phyloP scores from a whole-genome alignment of 1,284 basidiomycete genomes.

The Ceratobasidium sp. region DNA sequence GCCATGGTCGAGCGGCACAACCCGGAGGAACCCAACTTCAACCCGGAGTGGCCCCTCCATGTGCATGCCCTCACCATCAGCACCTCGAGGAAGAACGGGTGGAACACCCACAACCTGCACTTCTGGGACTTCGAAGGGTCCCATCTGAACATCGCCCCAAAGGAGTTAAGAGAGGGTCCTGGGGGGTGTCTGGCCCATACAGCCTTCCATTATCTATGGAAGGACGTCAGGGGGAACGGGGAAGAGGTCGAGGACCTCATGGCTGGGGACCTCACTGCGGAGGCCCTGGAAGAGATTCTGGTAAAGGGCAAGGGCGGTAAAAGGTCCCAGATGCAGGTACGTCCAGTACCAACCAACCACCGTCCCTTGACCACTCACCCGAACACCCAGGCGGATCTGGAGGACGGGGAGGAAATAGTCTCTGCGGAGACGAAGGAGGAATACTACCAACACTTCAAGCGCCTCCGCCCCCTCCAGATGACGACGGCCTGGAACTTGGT shows the following conservation, averaged over 20 bases:
- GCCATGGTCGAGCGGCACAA: neutral
- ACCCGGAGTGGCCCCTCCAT: neutral
- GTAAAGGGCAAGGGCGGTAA: neutral
- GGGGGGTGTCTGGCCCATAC: neutral
- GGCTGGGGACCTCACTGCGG: too few relatives aligned
- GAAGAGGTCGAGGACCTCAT: too few relatives aligned
- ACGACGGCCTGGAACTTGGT: conserved; percentile 8
- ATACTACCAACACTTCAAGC: neutral
- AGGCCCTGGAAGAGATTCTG: too few relatives aligned
- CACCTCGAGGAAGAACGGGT: neutral
- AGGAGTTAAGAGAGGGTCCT: neutral
- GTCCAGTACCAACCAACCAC: too few relatives aligned
- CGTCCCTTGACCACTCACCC: too few relatives aligned
- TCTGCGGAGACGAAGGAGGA: neutral
- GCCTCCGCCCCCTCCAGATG: neutral
- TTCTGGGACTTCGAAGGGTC: neutral
- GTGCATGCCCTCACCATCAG: neutral
- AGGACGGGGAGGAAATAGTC: neutral
- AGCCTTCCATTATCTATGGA: too few relatives aligned
- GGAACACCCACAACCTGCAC: neutral
- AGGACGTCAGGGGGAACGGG: too few relatives aligned
- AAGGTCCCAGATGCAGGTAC: neutral
- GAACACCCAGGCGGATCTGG: neutral
- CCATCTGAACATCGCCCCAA: neutral
- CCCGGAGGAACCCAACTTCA: neutral